These are phyloP conservation scores for Suillus ampliporus DNA, from an alignment of 768 basidiomycete species.

Conservation along the genomic window DNA sequence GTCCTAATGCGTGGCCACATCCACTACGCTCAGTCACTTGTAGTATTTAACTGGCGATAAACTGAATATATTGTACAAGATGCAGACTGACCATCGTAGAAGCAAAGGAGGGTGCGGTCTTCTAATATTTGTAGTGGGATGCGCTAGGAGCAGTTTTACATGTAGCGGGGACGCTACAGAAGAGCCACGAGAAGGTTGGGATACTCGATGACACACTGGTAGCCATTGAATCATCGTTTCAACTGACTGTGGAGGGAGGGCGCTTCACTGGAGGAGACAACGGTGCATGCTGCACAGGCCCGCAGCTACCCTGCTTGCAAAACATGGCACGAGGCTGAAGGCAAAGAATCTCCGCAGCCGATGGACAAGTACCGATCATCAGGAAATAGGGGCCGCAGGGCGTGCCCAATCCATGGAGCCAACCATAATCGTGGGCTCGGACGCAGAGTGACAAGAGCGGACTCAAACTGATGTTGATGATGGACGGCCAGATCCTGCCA, in stretches of 20 bases:
- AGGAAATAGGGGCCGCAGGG: too few relatives aligned
- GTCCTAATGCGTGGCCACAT: too few relatives aligned
- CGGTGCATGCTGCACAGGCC: neutral
- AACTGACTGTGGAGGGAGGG: neutral
- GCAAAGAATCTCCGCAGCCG: neutral
- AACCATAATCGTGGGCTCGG: too few relatives aligned
- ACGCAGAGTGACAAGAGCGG: neutral
- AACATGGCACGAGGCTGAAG: neutral
- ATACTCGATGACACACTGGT: neutral
- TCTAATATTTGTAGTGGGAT: neutral
- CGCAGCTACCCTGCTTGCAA: neutral
- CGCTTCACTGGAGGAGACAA: neutral
- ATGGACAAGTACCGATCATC: neutral
- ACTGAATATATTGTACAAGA: neutral
- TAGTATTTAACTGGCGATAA: neutral
- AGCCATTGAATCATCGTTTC: neutral
- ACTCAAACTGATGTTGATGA: neutral
- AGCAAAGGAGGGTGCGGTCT: neutral
- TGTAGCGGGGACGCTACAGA: neutral
- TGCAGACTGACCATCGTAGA: neutral
- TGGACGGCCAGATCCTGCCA: too few relatives aligned
- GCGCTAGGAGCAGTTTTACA: neutral
- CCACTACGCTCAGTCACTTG: neutral
- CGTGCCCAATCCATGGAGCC: neutral
- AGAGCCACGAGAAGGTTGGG: too few relatives aligned